phyloP scores from a whole-genome alignment of 257 asterid species.

The Agastache rugosa region DNA sequence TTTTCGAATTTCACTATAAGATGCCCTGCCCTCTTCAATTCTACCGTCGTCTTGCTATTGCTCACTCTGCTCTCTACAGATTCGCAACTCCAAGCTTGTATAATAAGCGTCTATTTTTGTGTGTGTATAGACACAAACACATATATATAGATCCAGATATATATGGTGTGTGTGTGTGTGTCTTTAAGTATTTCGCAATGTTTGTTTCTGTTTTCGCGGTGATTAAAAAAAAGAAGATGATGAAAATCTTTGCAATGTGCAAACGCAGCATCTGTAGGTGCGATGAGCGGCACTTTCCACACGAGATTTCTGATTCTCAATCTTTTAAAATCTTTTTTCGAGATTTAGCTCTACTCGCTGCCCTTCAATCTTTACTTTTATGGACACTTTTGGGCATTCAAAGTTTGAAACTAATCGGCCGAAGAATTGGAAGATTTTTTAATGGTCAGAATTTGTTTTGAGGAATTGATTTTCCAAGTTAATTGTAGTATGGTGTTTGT shows the following conservation, averaged over 20 bases:
- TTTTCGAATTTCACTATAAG: too few species aligned
- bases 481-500: too few species aligned
- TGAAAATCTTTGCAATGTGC: conserved; percentile 46
- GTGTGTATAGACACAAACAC: too few species aligned
- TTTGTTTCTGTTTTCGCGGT: neutral
- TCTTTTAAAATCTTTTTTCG: neutral
- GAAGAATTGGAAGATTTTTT: neutral
- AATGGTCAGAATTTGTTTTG: neutral
- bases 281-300: conserved; percentile 65
- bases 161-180: neutral
- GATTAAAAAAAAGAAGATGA: conserved; percentile 15
- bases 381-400: neutral
- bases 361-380: neutral
- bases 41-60: too few species aligned
- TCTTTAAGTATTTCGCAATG: neutral
- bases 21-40: too few species aligned
- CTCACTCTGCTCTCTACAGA: too few species aligned
- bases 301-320: conserved; percentile 37
- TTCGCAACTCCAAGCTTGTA: too few species aligned
- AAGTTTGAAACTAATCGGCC: neutral
- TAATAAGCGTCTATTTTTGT: too few species aligned
- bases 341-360: neutral
- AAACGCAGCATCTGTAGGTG: conserved; percentile 56
- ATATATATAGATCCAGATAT: too few species aligned
- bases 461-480: neutral